Conservation (phyloP, 192 early-diverging fungal species). For the Rhizoclosmatium sp. region DNA sequence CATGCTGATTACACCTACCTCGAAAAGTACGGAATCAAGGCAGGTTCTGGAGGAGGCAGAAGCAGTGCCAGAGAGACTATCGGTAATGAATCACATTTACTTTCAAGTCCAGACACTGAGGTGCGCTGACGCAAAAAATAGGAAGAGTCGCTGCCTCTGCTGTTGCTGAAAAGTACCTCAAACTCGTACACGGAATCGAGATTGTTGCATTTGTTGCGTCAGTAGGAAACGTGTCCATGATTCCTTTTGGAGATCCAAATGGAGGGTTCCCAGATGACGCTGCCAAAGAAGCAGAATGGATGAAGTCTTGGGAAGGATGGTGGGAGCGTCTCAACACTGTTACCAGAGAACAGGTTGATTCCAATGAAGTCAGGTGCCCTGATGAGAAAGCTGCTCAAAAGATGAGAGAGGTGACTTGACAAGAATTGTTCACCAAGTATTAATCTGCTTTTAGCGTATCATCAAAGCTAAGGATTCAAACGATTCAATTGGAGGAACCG, state of each 20-base stretch:
- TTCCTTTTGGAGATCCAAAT: constrained; percentile 64
- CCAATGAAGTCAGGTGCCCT: constrained; percentile 90
- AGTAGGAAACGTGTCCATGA: constrained; percentile 84
- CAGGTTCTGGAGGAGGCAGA: constrained; percentile 91
- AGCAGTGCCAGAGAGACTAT: constrained; percentile 96
- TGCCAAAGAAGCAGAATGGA: constrained; percentile 60
- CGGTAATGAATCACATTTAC: constrained; percentile 64
- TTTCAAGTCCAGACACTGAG: too few species aligned
- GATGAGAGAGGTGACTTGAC: constrained; percentile 77
- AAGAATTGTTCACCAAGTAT: not conserved
- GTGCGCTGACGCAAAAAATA: too few species aligned
- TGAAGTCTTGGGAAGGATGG: constrained; percentile 62
- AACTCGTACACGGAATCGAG: constrained; percentile 81
- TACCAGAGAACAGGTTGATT: constrained; percentile 77
- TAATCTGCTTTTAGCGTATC: constrained; percentile 64
- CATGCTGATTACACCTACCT: constrained; percentile 99
- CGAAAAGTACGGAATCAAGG: constrained; percentile 95
- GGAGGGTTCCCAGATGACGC: constrained; percentile 56
- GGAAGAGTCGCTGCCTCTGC: constrained; percentile 90
- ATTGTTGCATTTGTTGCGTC: constrained; percentile 94
- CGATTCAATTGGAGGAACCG: constrained; percentile 94
- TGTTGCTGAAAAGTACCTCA: constrained; percentile 97
- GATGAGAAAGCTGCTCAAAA: constrained; percentile 71
- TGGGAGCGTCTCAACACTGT: constrained; percentile 73
- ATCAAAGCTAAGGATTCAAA: constrained; percentile 76